Conservation (phyloP, 2,329 filamentous ascomycete genomes). For the Trichophaea hybrida region DNA sequence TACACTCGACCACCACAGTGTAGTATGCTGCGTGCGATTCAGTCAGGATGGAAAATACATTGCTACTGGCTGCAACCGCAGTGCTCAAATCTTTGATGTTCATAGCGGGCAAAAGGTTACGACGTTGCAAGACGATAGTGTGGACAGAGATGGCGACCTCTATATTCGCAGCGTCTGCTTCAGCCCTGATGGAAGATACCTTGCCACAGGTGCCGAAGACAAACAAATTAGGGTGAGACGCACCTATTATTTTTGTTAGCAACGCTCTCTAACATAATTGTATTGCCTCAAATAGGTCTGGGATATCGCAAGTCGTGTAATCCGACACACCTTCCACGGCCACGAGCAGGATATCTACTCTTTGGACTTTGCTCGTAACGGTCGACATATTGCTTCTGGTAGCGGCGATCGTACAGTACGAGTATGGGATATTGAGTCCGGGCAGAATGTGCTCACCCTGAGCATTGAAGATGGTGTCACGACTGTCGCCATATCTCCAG, state of each 20-base stretch:
- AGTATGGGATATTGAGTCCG: conserved; percentile 86
- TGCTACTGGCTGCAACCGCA: conserved; percentile 91
- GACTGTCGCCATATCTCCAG: conserved; percentile 91
- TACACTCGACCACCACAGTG: conserved; percentile 82
- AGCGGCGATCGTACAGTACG: conserved; percentile 89
- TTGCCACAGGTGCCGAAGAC: conserved; percentile 93
- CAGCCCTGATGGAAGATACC: conserved; percentile 83
- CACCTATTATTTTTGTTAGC: conserved; percentile 2
- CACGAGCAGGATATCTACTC: conserved; percentile 99
- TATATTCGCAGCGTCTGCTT: conserved; percentile 98
- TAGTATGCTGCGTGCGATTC: conserved; percentile 96
- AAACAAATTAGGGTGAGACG: conserved; percentile 77
- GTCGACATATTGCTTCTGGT: conserved; percentile 85
- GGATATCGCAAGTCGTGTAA: conserved; percentile 73
- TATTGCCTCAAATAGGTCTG: conserved; percentile 50
- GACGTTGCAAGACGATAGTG: conserved; percentile 74
- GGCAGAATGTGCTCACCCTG: conserved; percentile 66
- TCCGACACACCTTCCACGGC: conserved; percentile 85
- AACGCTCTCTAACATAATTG: too few relatives aligned
- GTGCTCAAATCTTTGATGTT: conserved; percentile 98
- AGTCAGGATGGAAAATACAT: conserved; percentile 91
- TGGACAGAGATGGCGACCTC: conserved; percentile 76
- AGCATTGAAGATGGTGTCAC: conserved; percentile 95
- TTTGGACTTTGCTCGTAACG: conserved; percentile 85
- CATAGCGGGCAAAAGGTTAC: conserved; percentile 74